Evolutionary conservation across 179 eudicot genomes (phyloP), one percentile per base, ranked within the genome.

Genomic region (Drosera spatulata): DNA sequence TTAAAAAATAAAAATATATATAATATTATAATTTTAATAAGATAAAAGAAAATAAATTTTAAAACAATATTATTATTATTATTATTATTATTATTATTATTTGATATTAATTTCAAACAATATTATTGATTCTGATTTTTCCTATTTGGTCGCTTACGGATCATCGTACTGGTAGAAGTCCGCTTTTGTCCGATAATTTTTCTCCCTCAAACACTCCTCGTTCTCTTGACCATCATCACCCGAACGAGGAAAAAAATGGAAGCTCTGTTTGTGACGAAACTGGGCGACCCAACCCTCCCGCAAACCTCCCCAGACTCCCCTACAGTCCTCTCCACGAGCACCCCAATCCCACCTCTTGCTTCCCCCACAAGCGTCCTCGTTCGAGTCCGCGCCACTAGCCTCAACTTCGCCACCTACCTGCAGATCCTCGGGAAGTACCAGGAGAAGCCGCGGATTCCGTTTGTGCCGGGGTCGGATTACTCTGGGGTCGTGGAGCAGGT

Each of bases 371-470:
- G 77, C 0, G 75, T 93, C 7, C 68, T 82, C 64, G 75, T 93
- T 44, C 70, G 85, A 62, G 83, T 93, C 52, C 73, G 66, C 10
- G 93, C 95, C 8, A 82, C 91, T 14, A 93, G 99, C 81, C 68
- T 93, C 66, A 93, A 89, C 43, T 93, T 61, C 77, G 97, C 95
- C 9, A 89, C 79, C 70, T 93, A 82, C 80, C 87, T 89, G 41
- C 95, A 89, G 66, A 41, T 93, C 6, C 76, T 77, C 4, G 99
- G 97, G 33, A 89, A 93, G 60, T 93, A 93, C 67, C 99, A 93
- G 62, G 99, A 93, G 72, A 89, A 86, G 58, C 74, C 76, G 7
- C 71, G 84, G 2, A 64, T 86, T 2, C 95, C 97, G 41, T 93
- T 86, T 54, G 77, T 86, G 11, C 95, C 87, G 0, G 95, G 99